phyloP scores from a whole-genome alignment of 176 grass and related monocot genomes.

The Rhipidocladum racemiflorum region DNA sequence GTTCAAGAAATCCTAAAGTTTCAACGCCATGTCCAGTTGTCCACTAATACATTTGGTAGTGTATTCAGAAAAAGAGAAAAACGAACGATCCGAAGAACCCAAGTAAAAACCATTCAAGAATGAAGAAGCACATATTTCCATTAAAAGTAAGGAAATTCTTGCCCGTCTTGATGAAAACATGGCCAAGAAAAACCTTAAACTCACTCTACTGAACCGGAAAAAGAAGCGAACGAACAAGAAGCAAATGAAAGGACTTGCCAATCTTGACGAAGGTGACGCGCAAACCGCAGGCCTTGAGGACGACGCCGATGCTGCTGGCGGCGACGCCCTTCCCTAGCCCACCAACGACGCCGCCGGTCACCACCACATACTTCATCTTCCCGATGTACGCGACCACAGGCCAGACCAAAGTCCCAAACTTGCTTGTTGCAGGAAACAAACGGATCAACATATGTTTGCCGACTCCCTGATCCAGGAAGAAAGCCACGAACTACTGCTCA shows the following conservation, averaged over 20 bases:
- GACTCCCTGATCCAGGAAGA: too few relatives aligned
- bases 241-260: not conserved
- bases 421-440: too few relatives aligned
- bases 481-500: too few relatives aligned
- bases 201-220: not conserved
- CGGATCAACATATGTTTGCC: too few relatives aligned
- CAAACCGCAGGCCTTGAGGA: slow-evolving; percentile 45
- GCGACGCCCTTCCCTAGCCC: slow-evolving; percentile 48
- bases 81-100: too few relatives aligned
- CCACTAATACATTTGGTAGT: too few relatives aligned
- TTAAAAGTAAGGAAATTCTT: not conserved
- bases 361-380: slow-evolving; percentile 44
- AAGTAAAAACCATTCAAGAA: too few relatives aligned
- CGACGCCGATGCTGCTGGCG: slow-evolving; percentile 44
- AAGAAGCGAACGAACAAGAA: not conserved
- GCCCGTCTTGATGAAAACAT: not conserved
- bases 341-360: slow-evolving; percentile 45
- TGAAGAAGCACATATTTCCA: too few relatives aligned
- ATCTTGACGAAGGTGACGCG: slow-evolving; percentile 47
- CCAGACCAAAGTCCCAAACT: too few relatives aligned
- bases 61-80: too few relatives aligned
- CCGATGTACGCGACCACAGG: not conserved
- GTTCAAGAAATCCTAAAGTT: too few relatives aligned
- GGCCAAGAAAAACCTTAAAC: not conserved
- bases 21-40: too few relatives aligned